Evolutionary conservation across 2,329 filamentous ascomycete genomes (phyloP), one percentile per base, ranked within the genome.

Genomic region (Seiridium cupressi): DNA sequence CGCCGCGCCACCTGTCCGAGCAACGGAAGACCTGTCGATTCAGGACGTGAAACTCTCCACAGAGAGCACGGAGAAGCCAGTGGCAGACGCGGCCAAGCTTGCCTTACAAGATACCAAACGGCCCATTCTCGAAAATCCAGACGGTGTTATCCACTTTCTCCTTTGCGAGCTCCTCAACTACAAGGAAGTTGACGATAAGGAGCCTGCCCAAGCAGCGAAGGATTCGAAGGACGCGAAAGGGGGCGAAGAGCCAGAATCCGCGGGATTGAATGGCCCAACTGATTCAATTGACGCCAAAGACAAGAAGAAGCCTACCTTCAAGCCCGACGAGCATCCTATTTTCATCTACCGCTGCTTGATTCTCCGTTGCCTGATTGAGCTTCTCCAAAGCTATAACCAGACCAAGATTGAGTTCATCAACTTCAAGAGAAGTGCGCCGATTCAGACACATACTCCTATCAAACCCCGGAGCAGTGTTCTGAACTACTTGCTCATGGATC

Each of bases 321-420:
- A 96, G 76, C 81, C 91, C 1, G 93, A 97, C 55, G 90, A 97
- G 40, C 93, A 99, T 73, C 92, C 93, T 0, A 97, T 97, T 62
- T 99, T 96, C 76, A 89, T 98, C 57, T 99, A 98, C 71, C 88
- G 95, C 53, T 97, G 94, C 77, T 97, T 98, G 79, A 79, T 99
- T 56, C 84, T 99, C 38, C 93, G 95, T 71, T 97, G 93, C 69
- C 80, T 99, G 44, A 89, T 92, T 0, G 95, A 99, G 74, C 84
- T 99, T 11, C 81, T 99, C 11, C 88, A 91, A 60, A 96, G 90
- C 69, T 99, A 98, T 77, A 97, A 93, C 67, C 88, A 93, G 58
- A 92, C 93, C 7, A 99, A 99, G 81, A 87, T 99, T 48, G 96
- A 99, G 72, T 98, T 99, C 72, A 97, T 99, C 79, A 98, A 97